phyloP scores from a whole-genome alignment of 768 basidiomycete genomes.

The Sarcodon sp. region DNA sequence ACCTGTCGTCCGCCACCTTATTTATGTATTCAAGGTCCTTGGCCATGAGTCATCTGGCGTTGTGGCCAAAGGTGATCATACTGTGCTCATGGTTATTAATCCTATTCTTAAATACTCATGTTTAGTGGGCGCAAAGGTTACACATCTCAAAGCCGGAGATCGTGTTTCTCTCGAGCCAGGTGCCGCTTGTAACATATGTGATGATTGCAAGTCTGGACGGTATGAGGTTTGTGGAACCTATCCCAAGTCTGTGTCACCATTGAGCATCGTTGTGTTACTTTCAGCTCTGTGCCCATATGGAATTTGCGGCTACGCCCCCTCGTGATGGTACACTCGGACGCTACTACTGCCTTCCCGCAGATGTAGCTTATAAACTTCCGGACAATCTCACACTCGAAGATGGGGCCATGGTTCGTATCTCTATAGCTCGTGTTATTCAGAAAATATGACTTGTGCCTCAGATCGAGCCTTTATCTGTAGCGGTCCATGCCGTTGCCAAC shows the following conservation, averaged over 20 bases:
- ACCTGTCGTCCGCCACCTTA: background rate
- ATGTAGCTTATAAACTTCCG: slow-evolving; percentile 69
- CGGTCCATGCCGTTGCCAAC: slow-evolving; percentile 69
- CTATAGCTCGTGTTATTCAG: background rate
- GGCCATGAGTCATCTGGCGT: slow-evolving; percentile 85
- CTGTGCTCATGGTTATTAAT: background rate
- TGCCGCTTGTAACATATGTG: slow-evolving; percentile 67
- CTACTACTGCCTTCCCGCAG: slow-evolving; percentile 73
- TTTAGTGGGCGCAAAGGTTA: slow-evolving; percentile 60
- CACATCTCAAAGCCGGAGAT: slow-evolving; percentile 61
- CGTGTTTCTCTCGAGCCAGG: slow-evolving; percentile 85
- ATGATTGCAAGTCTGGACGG: slow-evolving; percentile 61
- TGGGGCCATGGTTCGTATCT: slow-evolving; percentile 61
- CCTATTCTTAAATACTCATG: background rate
- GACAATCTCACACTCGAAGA: slow-evolving; percentile 79
- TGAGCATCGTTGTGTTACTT: background rate
- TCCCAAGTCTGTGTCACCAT: background rate
- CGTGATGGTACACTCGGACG: slow-evolving; percentile 74
- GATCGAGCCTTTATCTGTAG: slow-evolving; percentile 89
- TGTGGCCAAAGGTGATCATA: slow-evolving; percentile 38
- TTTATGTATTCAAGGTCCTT: slow-evolving; percentile 39
- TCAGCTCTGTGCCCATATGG: slow-evolving; percentile 22
- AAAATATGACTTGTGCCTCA: slow-evolving; percentile 12
- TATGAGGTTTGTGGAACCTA: slow-evolving; percentile 44
- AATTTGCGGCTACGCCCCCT: slow-evolving; percentile 85